Evolutionary conservation across 1,284 basidiomycete species (phyloP).

Genomic region (Moesziomyces antarcticus): DNA sequence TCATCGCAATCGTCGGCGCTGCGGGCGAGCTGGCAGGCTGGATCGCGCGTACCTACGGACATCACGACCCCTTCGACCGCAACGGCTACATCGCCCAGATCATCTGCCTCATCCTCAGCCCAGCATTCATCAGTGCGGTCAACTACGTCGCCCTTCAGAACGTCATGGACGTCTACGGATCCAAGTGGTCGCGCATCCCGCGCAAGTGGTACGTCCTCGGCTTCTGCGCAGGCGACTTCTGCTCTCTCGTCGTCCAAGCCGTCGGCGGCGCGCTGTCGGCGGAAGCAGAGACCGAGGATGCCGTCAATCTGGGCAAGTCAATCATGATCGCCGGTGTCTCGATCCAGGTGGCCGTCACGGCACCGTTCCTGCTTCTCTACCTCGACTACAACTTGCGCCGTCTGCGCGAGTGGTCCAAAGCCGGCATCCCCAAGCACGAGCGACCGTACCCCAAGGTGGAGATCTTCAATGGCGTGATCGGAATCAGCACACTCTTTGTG

Average conservation of each 20-base stretch:
- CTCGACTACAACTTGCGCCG: constrained; percentile 47
- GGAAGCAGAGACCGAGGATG: constrained; percentile 15
- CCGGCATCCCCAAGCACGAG: constrained; percentile 6
- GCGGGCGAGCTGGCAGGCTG: constrained; percentile 41
- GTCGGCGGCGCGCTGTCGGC: constrained; percentile 42
- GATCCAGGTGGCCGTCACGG: constrained; percentile 41
- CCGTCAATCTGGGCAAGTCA: constrained; percentile 21
- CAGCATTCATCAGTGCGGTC: constrained; percentile 48
- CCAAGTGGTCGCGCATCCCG: constrained; percentile 41
- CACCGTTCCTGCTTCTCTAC: constrained; percentile 36
- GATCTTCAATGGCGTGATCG: constrained; percentile 26
- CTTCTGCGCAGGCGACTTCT: constrained; percentile 40
- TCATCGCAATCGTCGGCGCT: constrained; percentile 29
- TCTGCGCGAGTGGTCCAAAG: constrained; percentile 28
- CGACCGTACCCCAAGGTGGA: constrained; percentile 26
- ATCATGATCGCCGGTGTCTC: constrained; percentile 48
- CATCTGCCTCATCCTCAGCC: constrained; percentile 50
- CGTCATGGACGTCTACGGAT: constrained; percentile 45
- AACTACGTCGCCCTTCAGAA: constrained; percentile 47
- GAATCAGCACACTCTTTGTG: constrained; percentile 40
- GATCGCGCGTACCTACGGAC: constrained; percentile 29
- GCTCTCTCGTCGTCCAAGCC: constrained; percentile 44
- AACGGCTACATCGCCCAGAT: constrained; percentile 47
- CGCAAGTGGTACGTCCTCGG: constrained; percentile 41
- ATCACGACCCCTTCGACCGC: constrained; percentile 32